These are phyloP conservation scores for Pezicula neosporulosa DNA, from an alignment of 2,329 filamentous ascomycete species.

Conservation along the genomic window DNA sequence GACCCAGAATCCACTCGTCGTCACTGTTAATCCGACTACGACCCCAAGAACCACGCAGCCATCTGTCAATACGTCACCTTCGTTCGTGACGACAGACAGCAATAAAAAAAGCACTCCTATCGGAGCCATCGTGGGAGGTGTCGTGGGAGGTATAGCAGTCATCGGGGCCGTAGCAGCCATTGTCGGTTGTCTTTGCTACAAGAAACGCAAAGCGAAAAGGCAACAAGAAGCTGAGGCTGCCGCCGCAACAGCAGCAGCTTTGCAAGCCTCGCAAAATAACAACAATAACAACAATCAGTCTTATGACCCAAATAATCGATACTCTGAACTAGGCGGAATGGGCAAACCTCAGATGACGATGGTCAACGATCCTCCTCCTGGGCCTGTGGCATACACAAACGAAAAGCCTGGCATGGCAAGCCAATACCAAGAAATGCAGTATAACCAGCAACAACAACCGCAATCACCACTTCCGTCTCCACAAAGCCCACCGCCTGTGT, in stretches of 20 bases:
- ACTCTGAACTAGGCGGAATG: neutral
- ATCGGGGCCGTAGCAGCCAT: neutral
- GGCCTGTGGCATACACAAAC: neutral
- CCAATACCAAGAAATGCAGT: neutral
- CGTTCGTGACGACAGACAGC: neutral
- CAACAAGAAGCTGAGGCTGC: neutral
- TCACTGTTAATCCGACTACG: neutral
- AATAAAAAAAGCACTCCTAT: neutral
- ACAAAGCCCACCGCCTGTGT: neutral
- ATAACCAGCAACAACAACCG: neutral
- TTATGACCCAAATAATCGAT: neutral
- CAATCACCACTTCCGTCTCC: neutral
- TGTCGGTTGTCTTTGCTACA: neutral
- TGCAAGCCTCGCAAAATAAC: neutral
- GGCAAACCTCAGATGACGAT: neutral
- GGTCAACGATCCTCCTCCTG: no score
- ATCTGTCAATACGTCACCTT: neutral
- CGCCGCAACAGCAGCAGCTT: neutral
- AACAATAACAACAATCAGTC: neutral
- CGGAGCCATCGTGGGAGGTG: constrained; percentile 1
- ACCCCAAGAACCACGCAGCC: neutral
- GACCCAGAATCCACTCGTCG: neutral
- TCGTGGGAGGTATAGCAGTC: constrained; percentile 1
- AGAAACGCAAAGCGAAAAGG: neutral
- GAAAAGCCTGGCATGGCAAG: neutral